Base-by-base conservation (phyloP, 495 filamentous ascomycete genomes). In the Aspergillus conjunctus region DNA sequence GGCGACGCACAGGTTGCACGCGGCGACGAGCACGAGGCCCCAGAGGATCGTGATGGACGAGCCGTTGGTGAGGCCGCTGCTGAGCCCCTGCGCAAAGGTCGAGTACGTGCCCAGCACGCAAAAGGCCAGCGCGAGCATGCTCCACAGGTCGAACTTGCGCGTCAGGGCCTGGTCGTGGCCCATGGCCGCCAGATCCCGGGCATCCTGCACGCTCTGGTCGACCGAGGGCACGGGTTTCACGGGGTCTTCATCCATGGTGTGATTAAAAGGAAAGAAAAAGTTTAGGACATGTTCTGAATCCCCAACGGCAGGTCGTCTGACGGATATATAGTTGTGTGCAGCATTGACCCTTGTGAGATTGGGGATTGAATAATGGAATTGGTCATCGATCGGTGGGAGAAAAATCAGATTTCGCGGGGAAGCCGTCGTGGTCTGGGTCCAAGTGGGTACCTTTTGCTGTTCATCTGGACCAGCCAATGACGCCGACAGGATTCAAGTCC, bases 131-230 rank as follows among this genome's bases (percentile, higher is more conserved):
- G 72, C 68, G 22, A 79, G 62, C 74, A 79, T 77, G 59, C 73
- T 77, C 73, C 73, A 77, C n/a, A 81, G 62, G 39, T 75, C 73
- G 65, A 80, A 83, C 54, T 79, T 82, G 49, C 80, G 74, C 1
- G 64, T 65, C 20, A 83, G 69, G 21, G 63, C 73, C 66, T 83
- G 81, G 66, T 74, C 75, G 43, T 83, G 80, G 44, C 80, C 80
- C 56, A 83, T 66, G 7, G 71, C 75, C 1, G 78, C 80, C 57
- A 83, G 72, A 49, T 82, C 81, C 59, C 69, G 65, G 18, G 79
- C 80, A 74, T 83, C 80, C 51, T 73, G 73, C 49, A 71, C 68
- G 48, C 65, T 68, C 62, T 74, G 67, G 43, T 75, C 74, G 60
- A 55, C 50, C 55, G 65, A 67, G 8, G 65, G n/a, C 41, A 54